Conservation (phyloP, 2,329 filamentous ascomycete genomes). For the Lecanosticta acicola region DNA sequence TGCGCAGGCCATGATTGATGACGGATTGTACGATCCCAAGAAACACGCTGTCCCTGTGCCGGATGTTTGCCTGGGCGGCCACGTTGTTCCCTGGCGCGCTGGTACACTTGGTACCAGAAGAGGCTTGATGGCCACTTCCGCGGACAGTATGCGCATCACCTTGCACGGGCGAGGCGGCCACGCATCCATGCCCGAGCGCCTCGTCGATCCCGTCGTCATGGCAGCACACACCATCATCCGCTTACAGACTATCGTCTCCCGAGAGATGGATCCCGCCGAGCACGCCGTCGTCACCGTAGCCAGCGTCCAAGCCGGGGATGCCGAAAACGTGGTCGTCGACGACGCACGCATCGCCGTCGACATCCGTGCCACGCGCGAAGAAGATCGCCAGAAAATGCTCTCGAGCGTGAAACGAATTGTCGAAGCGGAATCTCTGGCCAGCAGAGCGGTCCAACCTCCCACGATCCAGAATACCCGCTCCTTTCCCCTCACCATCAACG, state of each 20-base stretch:
- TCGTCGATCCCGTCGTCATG: conserved; percentile 55
- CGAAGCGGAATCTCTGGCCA: conserved; percentile 49
- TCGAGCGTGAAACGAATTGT: conserved; percentile 49
- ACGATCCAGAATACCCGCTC: conserved; percentile 38
- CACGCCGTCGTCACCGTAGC: conserved; percentile 55
- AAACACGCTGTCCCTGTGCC: conserved; percentile 46
- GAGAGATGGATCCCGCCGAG: conserved; percentile 51
- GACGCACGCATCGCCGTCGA: conserved; percentile 52
- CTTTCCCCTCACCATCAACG: conserved; percentile 51
- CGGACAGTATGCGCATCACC: conserved; percentile 43
- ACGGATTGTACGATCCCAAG: conserved; percentile 48
- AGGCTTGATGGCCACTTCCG: conserved; percentile 39
- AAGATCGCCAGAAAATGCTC: conserved; percentile 46
- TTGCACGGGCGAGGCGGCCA: conserved; percentile 56
- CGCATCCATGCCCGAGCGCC: conserved; percentile 51
- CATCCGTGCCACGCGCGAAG: conserved; percentile 44
- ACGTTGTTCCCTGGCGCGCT: conserved; percentile 47
- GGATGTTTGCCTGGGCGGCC: conserved; percentile 53
- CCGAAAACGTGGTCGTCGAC: conserved; percentile 57
- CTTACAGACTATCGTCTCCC: conserved; percentile 54
- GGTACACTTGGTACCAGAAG: conserved; percentile 39
- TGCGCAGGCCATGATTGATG: conserved; percentile 58
- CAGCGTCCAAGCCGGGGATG: conserved; percentile 53
- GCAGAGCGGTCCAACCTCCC: conserved; percentile 41
- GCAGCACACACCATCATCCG: conserved; percentile 52